phyloP scores from a whole-genome alignment of 2,329 filamentous ascomycete genomes.

The Paecilomyces niveus region DNA sequence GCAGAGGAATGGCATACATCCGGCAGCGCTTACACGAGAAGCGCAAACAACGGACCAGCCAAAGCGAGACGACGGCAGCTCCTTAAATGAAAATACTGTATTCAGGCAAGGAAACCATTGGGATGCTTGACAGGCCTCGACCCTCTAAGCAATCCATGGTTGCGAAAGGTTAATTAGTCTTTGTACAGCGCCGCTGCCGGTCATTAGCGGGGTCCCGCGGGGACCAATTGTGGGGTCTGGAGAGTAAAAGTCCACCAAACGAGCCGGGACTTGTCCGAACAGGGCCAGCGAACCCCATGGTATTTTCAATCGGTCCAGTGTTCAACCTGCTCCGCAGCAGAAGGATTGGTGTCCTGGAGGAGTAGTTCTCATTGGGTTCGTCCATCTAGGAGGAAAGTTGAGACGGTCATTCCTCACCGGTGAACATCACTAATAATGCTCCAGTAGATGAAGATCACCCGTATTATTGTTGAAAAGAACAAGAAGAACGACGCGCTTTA shows the following conservation, averaged over 20 bases:
- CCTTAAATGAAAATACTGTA: neutral
- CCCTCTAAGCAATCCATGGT: too few species aligned
- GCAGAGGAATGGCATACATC: neutral
- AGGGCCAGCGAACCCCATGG: neutral
- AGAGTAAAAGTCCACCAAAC: neutral
- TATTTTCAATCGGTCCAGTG: neutral
- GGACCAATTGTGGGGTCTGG: neutral
- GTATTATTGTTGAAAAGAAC: neutral
- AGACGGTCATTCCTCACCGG: neutral
- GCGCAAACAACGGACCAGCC: neutral
- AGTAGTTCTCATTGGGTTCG: neutral
- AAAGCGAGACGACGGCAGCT: neutral
- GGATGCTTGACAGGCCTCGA: neutral
- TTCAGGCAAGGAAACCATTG: neutral
- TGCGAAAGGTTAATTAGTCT: neutral
- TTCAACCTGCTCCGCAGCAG: too few species aligned
- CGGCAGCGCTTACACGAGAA: neutral
- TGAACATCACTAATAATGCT: neutral
- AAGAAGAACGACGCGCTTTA: too few species aligned
- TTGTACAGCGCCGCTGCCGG: neutral
- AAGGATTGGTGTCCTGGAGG: too few species aligned
- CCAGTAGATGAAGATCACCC: neutral
- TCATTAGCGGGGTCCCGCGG: neutral
- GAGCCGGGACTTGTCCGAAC: neutral
- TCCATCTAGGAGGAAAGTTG: neutral